Base-by-base conservation (phyloP, 2,329 filamentous ascomycete species). In the Aspergillus candidus region DNA sequence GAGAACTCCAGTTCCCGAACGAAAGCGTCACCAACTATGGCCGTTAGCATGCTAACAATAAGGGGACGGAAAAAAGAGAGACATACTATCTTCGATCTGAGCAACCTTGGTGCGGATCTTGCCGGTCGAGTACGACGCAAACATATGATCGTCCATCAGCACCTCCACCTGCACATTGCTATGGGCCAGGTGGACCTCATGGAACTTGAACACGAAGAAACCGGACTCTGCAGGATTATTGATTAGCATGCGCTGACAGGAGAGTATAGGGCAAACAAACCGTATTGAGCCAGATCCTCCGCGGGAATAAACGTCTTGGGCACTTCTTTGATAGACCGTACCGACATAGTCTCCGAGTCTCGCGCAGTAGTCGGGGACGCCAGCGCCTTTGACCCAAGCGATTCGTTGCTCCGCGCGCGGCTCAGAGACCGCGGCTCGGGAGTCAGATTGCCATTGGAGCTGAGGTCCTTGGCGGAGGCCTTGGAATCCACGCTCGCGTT, bases 1-100 rank as follows among this genome's bases (percentile, higher is more conserved):
- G 93, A 98, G 57, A 96, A 90, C 52, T 98, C 94, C n/a, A 98
- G 77, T 66, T 98, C 93, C 49, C 93, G 88, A 48, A 98, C 86
- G 68, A 98, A 89, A 42, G 89, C 93, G 67, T 98, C 93, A 38
- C 91, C 90, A 59, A 90, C 74, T 78, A 51, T 11, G 43, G 32
- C 5, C 10, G 22, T 27, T 6, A 27, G 22, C 22, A 27, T 27
- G 18, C 22, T n/a, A n/a, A n/a, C n/a, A n/a, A n/a, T n/a, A 27
- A 10, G 22, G 22, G 22, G 22, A 3, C 7, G 22, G 22, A 22
- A 7, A 22, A 22, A 22, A 27, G 22, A 27, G 4, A 27, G n/a
- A 61, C 72, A 51, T 64, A 73, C 78, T 89, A 68, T 98, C 93
- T 55, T 93, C 87, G 66, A 97, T 88, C 41, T 80, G 86, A 60